phyloP scores from a whole-genome alignment of 78 protist genomes.

The Monosiga brevicollis region DNA sequence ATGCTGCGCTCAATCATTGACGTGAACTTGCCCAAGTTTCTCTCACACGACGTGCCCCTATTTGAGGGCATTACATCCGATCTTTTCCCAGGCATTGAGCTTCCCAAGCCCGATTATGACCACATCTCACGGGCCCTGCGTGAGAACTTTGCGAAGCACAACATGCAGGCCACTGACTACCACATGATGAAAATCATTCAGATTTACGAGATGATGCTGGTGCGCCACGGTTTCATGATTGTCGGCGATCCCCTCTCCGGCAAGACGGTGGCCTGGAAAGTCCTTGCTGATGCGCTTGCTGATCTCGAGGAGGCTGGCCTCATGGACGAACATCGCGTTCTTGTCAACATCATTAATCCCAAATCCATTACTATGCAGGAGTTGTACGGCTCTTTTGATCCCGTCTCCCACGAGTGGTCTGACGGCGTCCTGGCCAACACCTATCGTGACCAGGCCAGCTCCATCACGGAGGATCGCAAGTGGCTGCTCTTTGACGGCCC shows the following conservation, averaged over 20 bases:
- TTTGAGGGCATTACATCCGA: constrained; percentile 52
- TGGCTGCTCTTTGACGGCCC: constrained; percentile 66
- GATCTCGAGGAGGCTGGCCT: not conserved
- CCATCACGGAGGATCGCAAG: constrained; percentile 3
- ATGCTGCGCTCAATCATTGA: constrained; percentile 54
- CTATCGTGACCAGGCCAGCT: constrained; percentile 2
- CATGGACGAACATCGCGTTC: constrained; percentile 2
- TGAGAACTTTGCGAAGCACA: not conserved
- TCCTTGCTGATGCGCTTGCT: constrained; percentile 32
- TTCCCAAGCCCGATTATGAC: constrained; percentile 27
- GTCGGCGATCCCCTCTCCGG: constrained; percentile 69
- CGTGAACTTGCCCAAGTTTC: constrained; percentile 59
- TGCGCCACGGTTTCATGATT: constrained; percentile 83
- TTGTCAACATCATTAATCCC: constrained; percentile 30
- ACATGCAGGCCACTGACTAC: not conserved
- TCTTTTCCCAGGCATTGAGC: constrained; percentile 44
- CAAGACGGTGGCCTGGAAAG: constrained; percentile 33
- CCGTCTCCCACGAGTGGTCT: constrained; percentile 48
- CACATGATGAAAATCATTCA: constrained; percentile 38
- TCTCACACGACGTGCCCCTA: constrained; percentile 45
- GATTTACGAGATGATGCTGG: constrained; percentile 57
- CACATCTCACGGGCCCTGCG: not conserved
- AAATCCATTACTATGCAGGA: constrained; percentile 44
- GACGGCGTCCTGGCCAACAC: constrained; percentile 49
- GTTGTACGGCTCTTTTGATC: constrained; percentile 53